Conservation (phyloP, 202 grass and related monocot species). For the Sporobolus alterniflorus region DNA sequence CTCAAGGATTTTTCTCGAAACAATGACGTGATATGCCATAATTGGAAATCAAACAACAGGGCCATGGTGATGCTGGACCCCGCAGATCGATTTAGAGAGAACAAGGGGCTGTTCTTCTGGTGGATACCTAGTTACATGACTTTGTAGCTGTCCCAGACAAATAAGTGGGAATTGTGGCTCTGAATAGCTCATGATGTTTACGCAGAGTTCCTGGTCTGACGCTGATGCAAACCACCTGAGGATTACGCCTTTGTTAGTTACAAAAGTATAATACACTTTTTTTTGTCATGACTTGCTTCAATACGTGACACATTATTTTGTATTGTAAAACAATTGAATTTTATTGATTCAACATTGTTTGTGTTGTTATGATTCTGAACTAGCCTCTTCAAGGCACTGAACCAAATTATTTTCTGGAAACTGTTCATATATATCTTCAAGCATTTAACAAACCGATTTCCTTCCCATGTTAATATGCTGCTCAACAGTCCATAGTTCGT, state of each 20-base stretch:
- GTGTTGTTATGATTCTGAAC: conserved; percentile 23
- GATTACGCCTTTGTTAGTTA: neutral
- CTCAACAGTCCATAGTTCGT: neutral
- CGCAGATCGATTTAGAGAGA: conserved; percentile 34
- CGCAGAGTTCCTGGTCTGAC: conserved; percentile 37
- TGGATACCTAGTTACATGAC: conserved; percentile 46
- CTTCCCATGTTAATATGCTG: neutral
- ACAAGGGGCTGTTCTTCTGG: conserved; percentile 26
- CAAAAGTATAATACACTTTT: conserved; percentile 39
- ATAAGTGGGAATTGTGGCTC: conserved; percentile 1
- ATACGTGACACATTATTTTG: conserved; percentile 34
- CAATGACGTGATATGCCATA: conserved; percentile 39
- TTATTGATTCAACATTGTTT: conserved; percentile 20
- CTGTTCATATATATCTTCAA: neutral
- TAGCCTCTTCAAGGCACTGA: neutral
- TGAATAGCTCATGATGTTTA: conserved; percentile 49
- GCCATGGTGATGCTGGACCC: neutral
- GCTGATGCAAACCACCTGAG: neutral
- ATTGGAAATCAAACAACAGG: neutral
- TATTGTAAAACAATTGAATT: conserved; percentile 48
- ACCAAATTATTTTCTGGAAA: neutral
- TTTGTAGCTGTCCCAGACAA: conserved; percentile 31
- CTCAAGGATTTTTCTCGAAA: conserved; percentile 81
- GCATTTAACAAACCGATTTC: neutral
- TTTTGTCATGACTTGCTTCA: conserved; percentile 28